Evolutionary conservation across 345 rosid species (phyloP).

Genomic region (Salix brachista): DNA sequence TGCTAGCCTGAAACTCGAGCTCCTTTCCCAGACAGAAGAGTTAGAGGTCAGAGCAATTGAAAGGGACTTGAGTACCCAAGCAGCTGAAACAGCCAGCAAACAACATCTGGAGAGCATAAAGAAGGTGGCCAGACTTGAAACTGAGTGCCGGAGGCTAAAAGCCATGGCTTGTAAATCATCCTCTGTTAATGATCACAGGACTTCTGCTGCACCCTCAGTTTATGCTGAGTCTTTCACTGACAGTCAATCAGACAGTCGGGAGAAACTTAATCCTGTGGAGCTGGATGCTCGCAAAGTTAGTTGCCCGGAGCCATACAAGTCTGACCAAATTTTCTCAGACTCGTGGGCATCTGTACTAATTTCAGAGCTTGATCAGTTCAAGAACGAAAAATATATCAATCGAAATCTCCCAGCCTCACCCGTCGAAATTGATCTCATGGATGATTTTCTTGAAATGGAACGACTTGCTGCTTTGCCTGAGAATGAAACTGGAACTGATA

Average conservation of each 20-base stretch:
- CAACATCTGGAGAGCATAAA: slow-evolving; percentile 79
- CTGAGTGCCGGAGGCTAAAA: slow-evolving; percentile 70
- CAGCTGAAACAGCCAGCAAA: slow-evolving; percentile 92
- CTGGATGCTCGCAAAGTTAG: slow-evolving; percentile 31
- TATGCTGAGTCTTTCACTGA: slow-evolving; percentile 57
- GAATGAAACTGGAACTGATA: slow-evolving; percentile 28
- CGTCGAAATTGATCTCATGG: slow-evolving; percentile 68
- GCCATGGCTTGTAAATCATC: slow-evolving; percentile 45
- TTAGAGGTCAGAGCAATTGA: slow-evolving; percentile 54
- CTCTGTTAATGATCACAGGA: slow-evolving; percentile 25
- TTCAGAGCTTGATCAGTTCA: slow-evolving; percentile 34
- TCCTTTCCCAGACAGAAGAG: slow-evolving; percentile 55
- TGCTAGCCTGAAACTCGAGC: slow-evolving; percentile 45
- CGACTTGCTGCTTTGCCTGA: slow-evolving; percentile 69
- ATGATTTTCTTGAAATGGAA: slow-evolving; percentile 92
- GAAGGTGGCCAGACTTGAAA: slow-evolving; percentile 69
- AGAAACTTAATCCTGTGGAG: slow-evolving; percentile 46
- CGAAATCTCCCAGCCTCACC: slow-evolving; percentile 37
- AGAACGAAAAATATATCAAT: slow-evolving; percentile 32
- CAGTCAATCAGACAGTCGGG: slow-evolving; percentile 67
- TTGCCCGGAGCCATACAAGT: slow-evolving; percentile 24
- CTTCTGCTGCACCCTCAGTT: slow-evolving; percentile 40
- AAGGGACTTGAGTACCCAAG: slow-evolving; percentile 78
- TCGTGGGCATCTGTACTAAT: slow-evolving; percentile 34
- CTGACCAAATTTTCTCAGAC: slow-evolving; percentile 27